Base-by-base conservation (phyloP, 768 basidiomycete genomes). In the Lactarius sanguifluus region DNA sequence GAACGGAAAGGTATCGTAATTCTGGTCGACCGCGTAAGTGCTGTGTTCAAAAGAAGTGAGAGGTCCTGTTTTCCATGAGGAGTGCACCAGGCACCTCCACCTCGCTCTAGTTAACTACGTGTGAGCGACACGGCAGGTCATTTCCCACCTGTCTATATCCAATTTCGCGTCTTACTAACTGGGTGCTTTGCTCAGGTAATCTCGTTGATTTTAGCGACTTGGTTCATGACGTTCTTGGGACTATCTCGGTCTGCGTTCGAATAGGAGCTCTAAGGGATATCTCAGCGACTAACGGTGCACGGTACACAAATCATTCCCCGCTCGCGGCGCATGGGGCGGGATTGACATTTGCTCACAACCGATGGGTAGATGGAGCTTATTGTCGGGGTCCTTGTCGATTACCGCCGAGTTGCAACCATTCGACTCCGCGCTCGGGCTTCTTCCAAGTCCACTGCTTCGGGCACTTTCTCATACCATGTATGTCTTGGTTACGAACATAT, bases 221-320 rank as follows among this genome's bases (percentile, higher is more conserved):
- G n/a, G 67, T 76, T 63, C 68, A 69, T 16, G 75, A 75, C 16
- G 75, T 75, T 58, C 68, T 77, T 41, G 61, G 75, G 60, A 73
- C 71, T 8, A 43, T 68, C 59, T 63, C 59, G 40, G 40, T 74
- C 57, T 34, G 41, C 20, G 10, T 9, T 20, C 20, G 20, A 45
- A 20, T 18, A 43, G 8, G 8, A 43, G 8, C 43, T 20, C 36
- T 38, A 38, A 41, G 41, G 1, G 41, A 41, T 5, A 2, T 41
- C 41, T 41, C 41, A 41, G 16, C 7, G 16, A 41, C 41, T 41
- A 15, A 8, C 16, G 41, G 41, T 18, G 41, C 6, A 41, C 16
- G 16, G 41, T 18, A 6, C 7, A 45, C 43, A 45, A 45, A n/a
- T 9, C 9, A n/a, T 45, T n/a, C 20, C 20, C 16, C 20, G 7